phyloP scores from a whole-genome alignment of 768 basidiomycete genomes.

The Panaeolus cyanescens region DNA sequence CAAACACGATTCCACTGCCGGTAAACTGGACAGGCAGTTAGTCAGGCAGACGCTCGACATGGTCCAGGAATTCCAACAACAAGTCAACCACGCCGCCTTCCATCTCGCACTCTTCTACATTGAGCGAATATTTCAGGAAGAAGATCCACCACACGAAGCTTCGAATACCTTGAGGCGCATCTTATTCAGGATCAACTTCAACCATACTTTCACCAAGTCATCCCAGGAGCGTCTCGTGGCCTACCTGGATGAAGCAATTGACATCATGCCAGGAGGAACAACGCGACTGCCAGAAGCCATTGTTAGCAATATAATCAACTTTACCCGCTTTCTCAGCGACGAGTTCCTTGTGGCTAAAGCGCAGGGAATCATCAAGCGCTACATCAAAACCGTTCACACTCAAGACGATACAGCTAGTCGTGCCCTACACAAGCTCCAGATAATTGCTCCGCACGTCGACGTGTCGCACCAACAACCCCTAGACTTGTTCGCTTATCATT shows the following conservation, averaged over 20 bases:
- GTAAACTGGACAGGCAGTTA: slow-evolving; percentile 14
- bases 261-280: slow-evolving; percentile 20
- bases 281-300: slow-evolving; percentile 29
- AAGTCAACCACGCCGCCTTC: slow-evolving; percentile 33
- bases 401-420: slow-evolving; percentile 25
- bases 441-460: neutral
- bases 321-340: slow-evolving; percentile 29
- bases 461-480: neutral
- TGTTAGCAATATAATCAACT: slow-evolving; percentile 29
- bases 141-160: slow-evolving; percentile 33
- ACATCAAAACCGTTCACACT: slow-evolving; percentile 19
- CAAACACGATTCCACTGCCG: slow-evolving; percentile 4
- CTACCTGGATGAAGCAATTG: slow-evolving; percentile 31
- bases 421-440: slow-evolving; percentile 22
- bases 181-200: slow-evolving; percentile 31
- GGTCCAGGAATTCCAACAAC: slow-evolving; percentile 22
- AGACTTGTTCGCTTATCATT: neutral
- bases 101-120: slow-evolving; percentile 31
- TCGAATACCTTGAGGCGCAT: slow-evolving; percentile 39
- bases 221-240: slow-evolving; percentile 29
- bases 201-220: slow-evolving; percentile 15
- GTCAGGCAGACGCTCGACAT: slow-evolving; percentile 19
- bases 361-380: slow-evolving; percentile 25
- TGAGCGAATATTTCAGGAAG: slow-evolving; percentile 18
- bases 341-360: slow-evolving; percentile 29